These are phyloP conservation scores for Crithidia fasciculata DNA, from an alignment of 208 protist species.

Conservation along the genomic window DNA sequence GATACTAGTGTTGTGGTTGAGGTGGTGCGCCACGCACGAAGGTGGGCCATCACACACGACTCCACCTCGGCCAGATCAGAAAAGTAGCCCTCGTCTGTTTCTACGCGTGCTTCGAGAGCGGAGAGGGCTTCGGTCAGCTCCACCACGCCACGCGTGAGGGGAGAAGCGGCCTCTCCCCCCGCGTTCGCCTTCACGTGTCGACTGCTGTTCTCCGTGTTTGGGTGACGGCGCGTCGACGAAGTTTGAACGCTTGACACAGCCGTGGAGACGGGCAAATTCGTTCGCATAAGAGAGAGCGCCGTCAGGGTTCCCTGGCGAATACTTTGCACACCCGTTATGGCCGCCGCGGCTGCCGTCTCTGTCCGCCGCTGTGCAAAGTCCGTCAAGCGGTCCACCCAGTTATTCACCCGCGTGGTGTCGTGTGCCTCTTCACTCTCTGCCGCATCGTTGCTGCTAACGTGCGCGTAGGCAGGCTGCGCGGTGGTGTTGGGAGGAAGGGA, in stretches of 20 bases:
- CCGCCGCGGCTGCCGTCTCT: neutral
- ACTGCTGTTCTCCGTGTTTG: no score
- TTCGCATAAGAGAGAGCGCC: neutral
- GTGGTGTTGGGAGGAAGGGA: no score
- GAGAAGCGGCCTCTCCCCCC: neutral
- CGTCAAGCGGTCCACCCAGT: neutral
- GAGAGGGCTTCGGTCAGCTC: slow-evolving; percentile 13
- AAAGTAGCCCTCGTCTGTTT: slow-evolving; percentile 24
- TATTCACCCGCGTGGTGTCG: neutral
- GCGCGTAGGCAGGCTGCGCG: no score
- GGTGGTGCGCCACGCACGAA: slow-evolving; percentile 14
- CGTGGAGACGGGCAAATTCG: neutral
- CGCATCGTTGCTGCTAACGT: no score
- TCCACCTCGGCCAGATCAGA: slow-evolving; percentile 20
- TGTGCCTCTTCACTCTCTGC: neutral
- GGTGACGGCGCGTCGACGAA: no score
- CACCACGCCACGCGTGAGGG: slow-evolving; percentile 11
- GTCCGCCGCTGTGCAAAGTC: neutral
- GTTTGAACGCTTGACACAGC: no score
- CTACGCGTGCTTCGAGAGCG: neutral
- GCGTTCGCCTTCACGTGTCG: no score
- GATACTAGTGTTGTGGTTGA: neutral
- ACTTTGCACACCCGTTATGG: neutral
- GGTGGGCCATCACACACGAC: slow-evolving; percentile 8
- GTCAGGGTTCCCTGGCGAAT: neutral